Conservation (phyloP, 805 yeast genomes). For the Pichia ethanolica region DNA sequence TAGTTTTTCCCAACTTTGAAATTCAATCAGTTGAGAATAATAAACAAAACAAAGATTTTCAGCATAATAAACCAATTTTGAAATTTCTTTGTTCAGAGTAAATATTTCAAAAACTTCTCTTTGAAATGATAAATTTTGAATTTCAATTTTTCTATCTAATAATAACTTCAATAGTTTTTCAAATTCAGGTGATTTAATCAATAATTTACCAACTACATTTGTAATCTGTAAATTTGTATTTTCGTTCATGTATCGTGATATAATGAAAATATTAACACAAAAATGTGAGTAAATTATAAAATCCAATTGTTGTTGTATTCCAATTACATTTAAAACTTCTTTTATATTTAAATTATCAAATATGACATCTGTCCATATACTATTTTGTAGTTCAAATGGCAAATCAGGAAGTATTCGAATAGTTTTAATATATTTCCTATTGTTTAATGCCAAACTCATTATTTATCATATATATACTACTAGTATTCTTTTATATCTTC, state of each 20-base stretch:
- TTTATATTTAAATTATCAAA: background rate
- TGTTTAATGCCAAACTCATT: too few species aligned
- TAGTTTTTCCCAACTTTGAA: background rate
- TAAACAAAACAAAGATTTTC: background rate
- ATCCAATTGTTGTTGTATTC: background rate
- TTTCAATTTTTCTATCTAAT: background rate
- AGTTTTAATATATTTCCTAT: background rate
- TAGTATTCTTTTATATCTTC: too few species aligned
- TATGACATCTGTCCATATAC: slow-evolving; percentile 2
- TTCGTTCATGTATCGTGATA: slow-evolving; percentile 2
- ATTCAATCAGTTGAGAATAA: slow-evolving; percentile 2
- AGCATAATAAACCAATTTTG: background rate
- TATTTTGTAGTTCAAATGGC: slow-evolving; percentile 5
- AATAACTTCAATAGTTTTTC: background rate
- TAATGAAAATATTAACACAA: background rate
- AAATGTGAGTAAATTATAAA: background rate
- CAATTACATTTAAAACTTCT: background rate
- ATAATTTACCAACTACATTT: slow-evolving; percentile 1
- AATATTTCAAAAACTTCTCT: slow-evolving; percentile 3
- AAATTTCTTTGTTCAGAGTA: background rate
- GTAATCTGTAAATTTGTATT: background rate
- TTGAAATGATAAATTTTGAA: slow-evolving; percentile 3
- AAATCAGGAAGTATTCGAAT: background rate
- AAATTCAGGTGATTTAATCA: background rate
- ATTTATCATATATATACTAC: too few species aligned